Percentiles rank a stretch among this genome's conserved stretches.
Evolutionary conservation across 2,329 filamentous ascomycete species (phyloP).

Genomic region (Cladophialophora bantiana): DNA sequence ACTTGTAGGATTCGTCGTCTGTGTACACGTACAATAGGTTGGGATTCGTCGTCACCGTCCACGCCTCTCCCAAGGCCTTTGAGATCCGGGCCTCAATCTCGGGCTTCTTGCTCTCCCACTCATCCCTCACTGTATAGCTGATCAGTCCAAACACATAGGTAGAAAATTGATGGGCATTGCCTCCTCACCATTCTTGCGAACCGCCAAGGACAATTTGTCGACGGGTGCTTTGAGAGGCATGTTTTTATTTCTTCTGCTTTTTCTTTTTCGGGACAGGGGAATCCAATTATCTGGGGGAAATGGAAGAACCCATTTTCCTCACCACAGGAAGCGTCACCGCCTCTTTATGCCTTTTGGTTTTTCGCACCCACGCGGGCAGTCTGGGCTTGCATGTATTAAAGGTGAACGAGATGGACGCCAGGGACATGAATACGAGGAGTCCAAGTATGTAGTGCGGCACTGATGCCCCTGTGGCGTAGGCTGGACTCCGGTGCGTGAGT

Average conservation of each 20-base stretch:
- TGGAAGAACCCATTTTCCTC: neutral
- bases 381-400: no score
- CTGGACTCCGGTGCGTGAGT: neutral
- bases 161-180: no score
- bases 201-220: constrained; percentile 33
- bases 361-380: neutral
- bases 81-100: constrained; percentile 56
- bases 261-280: no score
- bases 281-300: no score
- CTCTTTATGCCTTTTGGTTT: neutral
- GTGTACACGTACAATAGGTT: constrained; percentile 51
- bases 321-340: neutral
- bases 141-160: neutral
- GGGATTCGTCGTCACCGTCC: constrained; percentile 60
- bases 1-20: constrained; percentile 52
- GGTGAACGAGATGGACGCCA: no score
- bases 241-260: neutral
- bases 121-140: constrained; percentile 57
- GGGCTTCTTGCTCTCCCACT: constrained; percentile 58
- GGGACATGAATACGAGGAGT: no score
- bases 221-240: constrained; percentile 19
- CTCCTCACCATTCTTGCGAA: constrained; percentile 30
- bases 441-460: no score
- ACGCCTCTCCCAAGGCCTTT: constrained; percentile 55
- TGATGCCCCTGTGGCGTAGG: neutral